A percentile compares a stretch with the other conserved stretches of the same genome.
Conservation (phyloP, 306 rosid genomes). For the Dalbergia oliveri region DNA sequence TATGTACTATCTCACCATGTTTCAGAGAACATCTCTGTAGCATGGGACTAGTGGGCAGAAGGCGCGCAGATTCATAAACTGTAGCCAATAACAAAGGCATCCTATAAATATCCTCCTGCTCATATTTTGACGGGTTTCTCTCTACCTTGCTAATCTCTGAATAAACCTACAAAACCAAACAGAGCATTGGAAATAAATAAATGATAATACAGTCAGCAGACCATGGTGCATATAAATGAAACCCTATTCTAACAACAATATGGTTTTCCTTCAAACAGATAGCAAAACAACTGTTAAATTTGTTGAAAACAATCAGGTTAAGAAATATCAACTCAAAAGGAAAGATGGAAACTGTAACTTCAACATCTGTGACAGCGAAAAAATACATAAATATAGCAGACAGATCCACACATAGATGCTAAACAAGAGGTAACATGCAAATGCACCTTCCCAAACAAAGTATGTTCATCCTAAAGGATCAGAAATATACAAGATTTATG, state of each 20-base stretch:
- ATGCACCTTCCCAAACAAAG: slow-evolving; percentile 10
- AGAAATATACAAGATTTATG: slow-evolving; percentile 13
- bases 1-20: slow-evolving; percentile 61
- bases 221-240: slow-evolving; percentile 12
- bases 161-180: slow-evolving; percentile 65
- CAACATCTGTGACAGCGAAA: background rate
- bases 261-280: background rate
- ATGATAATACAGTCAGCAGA: background rate
- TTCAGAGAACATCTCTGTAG: slow-evolving; percentile 84
- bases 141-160: slow-evolving; percentile 58
- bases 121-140: slow-evolving; percentile 53
- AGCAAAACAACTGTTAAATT: background rate
- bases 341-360: background rate
- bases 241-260: background rate
- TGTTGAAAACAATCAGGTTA: background rate
- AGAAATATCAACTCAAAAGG: background rate
- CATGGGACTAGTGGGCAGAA: slow-evolving; percentile 71
- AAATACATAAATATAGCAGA: background rate
- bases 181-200: background rate
- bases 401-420: background rate
- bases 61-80: slow-evolving; percentile 80
- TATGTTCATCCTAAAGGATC: background rate
- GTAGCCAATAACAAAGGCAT: slow-evolving; percentile 80
- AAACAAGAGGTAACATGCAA: background rate
- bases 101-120: slow-evolving; percentile 63